Evolutionary conservation across 2,329 filamentous ascomycete genomes (phyloP), one percentile per base, ranked within the genome.

Genomic region (Nothopassalora personata): DNA sequence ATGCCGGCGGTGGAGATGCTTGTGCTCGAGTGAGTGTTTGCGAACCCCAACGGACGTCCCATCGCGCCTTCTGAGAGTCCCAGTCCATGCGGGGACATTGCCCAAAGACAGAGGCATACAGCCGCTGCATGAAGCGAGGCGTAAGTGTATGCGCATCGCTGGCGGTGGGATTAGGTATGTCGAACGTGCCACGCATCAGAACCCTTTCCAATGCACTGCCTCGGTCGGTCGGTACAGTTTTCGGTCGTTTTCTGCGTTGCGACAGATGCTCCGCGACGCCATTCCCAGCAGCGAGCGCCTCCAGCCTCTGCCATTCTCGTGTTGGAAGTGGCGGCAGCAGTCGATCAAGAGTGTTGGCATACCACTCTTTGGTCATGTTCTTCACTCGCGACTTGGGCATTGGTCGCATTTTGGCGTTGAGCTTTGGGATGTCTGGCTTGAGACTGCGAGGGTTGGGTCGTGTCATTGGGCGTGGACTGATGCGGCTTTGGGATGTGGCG

Each of bases 361-460:
- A 80, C 74, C 76, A 80, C 34, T 72, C 67, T 34, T 70, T 68
- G 6, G 75, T 73, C 58, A 76, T 69, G 57, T 80, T 81, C 45
- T 72, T 71, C 8, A 76, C 73, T 23, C 80, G 71, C 48, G 67
- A 73, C 33, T 73, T 65, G 4, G 79, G 78, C 74, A 81, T 77
- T 1, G 77, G 74, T 5, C 75, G 72, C 53, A 71, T 67, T 78
- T 79, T 81, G 18, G 70, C 66, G 56, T 81, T 81, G 57, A 71
- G 71, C 46, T 72, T 70, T n/a, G 78, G 76, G 19, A 79, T 74
- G 10, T 60, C 58, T 1, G 71, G 72, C 5, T 60, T 48, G 0
- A 70, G 54, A 15, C 62, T 58, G 11, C 65, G 63, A 9, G 66
- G 64, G 18, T 65, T 68, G 8, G 60, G 64, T 45, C 70, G 60